Conservation (phyloP, 768 basidiomycete genomes). For the Pisolithus sp. region DNA sequence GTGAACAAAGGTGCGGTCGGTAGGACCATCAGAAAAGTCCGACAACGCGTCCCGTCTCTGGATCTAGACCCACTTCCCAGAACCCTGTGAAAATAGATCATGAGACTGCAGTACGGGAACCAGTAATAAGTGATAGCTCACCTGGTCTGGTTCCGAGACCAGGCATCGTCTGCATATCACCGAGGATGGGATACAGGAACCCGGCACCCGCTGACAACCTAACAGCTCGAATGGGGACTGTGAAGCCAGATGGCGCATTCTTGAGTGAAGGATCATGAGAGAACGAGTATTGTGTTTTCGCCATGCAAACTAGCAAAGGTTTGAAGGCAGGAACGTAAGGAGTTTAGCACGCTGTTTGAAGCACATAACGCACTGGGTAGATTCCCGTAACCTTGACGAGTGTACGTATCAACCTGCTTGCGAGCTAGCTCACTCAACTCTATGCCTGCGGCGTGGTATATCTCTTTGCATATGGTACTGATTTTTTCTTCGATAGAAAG, state of each 20-base stretch:
- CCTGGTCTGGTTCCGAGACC: constrained; percentile 90
- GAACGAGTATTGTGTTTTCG: constrained; percentile 97
- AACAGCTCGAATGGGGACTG: constrained; percentile 83
- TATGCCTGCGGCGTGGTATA: constrained; percentile 92
- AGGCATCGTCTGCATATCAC: constrained; percentile 98
- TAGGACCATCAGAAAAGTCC: constrained; percentile 62
- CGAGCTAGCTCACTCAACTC: constrained; percentile 78
- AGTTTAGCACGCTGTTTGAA: constrained; percentile 4
- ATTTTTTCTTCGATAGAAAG: constrained; percentile 87
- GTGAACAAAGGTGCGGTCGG: no score
- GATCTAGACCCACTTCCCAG: constrained; percentile 85
- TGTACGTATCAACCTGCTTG: constrained; percentile 86
- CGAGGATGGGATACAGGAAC: constrained; percentile 92
- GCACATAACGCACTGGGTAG: constrained; percentile 59
- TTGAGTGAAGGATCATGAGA: constrained; percentile 91
- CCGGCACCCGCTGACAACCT: constrained; percentile 88
- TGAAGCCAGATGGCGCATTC: constrained; percentile 89
- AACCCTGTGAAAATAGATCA: constrained; percentile 47
- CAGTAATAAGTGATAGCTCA: constrained; percentile 20
- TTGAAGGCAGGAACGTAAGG: background rate
- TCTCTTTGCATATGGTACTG: constrained; percentile 75
- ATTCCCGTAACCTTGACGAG: constrained; percentile 76
- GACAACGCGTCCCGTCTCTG: constrained; percentile 72
- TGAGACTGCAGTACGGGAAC: constrained; percentile 7
- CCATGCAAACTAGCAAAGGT: constrained; percentile 75